These are phyloP conservation scores for Hypomontagnella submonticulosa DNA, from an alignment of 495 filamentous ascomycete species.

Conservation along the genomic window DNA sequence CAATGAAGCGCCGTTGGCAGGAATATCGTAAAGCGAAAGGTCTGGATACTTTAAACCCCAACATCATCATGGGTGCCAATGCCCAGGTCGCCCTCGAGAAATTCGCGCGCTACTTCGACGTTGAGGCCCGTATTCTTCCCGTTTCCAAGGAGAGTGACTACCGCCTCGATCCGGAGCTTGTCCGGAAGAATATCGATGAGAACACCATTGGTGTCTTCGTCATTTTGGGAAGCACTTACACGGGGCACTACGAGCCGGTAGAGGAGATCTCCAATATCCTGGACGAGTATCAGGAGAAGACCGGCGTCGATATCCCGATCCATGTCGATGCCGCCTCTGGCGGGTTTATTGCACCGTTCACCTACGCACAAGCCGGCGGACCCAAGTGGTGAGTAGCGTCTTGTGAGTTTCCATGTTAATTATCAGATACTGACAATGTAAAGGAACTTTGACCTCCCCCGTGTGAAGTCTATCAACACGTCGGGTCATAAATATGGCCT, in stretches of 20 bases:
- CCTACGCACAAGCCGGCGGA: constrained; percentile 68
- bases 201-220: constrained; percentile 84
- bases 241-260: constrained; percentile 81
- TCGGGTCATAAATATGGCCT: constrained; percentile 82
- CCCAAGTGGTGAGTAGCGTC: constrained; percentile 62
- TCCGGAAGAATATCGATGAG: constrained; percentile 76
- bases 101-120: constrained; percentile 80
- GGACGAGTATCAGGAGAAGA: constrained; percentile 71
- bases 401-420: not conserved
- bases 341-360: constrained; percentile 80
- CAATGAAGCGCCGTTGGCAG: constrained; percentile 84
- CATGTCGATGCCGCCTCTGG: constrained; percentile 81
- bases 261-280: constrained; percentile 73
- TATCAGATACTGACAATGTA: constrained; percentile 16
- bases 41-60: constrained; percentile 71
- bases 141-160: constrained; percentile 72
- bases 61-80: constrained; percentile 83
- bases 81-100: constrained; percentile 82
- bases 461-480: constrained; percentile 79
- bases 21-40: constrained; percentile 68
- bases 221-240: constrained; percentile 79
- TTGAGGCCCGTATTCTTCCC: constrained; percentile 75
- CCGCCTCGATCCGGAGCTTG: constrained; percentile 70
- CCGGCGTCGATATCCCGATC: constrained; percentile 75
- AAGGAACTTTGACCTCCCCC: constrained; percentile 75